Conservation (phyloP, 2,329 filamentous ascomycete species). For the Diaporthe helianthi region DNA sequence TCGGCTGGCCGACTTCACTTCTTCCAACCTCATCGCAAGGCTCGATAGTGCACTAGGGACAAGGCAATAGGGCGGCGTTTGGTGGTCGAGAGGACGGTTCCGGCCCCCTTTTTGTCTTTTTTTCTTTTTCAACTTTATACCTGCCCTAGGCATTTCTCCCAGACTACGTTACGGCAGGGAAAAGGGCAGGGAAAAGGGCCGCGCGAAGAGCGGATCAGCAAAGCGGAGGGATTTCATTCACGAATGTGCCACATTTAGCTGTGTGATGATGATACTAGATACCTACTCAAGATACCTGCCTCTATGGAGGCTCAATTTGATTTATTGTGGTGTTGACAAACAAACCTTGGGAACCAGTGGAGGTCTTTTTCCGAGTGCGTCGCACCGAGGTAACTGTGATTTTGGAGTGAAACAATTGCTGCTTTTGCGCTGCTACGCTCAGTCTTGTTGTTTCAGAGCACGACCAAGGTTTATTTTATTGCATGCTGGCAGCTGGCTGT, state of each 20-base stretch:
- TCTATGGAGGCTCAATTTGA: constrained; percentile 12
- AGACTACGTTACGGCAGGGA: not conserved
- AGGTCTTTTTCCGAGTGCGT: not conserved
- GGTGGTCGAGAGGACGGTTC: not conserved
- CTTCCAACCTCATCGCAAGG: constrained; percentile 20
- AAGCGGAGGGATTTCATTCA: not conserved
- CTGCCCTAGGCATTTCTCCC: not conserved
- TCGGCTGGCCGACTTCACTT: constrained; percentile 12
- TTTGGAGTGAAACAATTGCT: not conserved
- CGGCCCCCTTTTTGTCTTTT: not conserved
- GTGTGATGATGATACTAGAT: constrained; percentile 1
- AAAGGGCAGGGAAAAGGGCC: not conserved
- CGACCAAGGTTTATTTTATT: constrained; percentile 6
- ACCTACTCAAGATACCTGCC: constrained; percentile 16
- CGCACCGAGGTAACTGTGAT: constrained; percentile 1
- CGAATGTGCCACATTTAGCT: not conserved
- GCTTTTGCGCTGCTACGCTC: not conserved
- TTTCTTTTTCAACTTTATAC: too few relatives aligned
- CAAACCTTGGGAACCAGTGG: too few relatives aligned
- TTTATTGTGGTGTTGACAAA: not conserved
- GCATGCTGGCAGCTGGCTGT: not conserved
- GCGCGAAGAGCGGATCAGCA: not conserved
- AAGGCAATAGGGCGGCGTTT: constrained; percentile 12
- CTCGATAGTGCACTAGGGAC: constrained; percentile 22
- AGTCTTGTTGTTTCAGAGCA: not conserved